These are phyloP conservation scores for Hansenula sp. DNA, from an alignment of 1,139 yeast genomes.

Conservation along the genomic window DNA sequence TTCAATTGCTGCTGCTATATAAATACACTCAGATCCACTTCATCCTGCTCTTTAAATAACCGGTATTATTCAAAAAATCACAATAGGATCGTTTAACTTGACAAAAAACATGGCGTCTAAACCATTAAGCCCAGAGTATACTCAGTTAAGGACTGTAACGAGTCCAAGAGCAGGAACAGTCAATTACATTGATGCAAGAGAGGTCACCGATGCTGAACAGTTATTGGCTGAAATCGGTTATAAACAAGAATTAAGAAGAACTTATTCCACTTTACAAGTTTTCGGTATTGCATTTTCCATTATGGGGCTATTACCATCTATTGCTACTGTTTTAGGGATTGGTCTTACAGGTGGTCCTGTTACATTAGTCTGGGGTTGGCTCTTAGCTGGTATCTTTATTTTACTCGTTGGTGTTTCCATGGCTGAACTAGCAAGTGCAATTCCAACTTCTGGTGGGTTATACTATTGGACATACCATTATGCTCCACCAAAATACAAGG, in stretches of 20 bases:
- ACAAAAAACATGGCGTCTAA: no score
- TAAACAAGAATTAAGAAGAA: constrained; percentile 45
- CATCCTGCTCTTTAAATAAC: no score
- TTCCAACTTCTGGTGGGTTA: constrained; percentile 72
- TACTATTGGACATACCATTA: constrained; percentile 57
- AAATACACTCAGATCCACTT: no score
- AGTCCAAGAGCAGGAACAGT: constrained; percentile 31
- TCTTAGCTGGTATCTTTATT: constrained; percentile 54
- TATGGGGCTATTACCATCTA: constrained; percentile 49
- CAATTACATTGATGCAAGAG: constrained; percentile 2
- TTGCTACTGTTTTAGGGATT: constrained; percentile 33
- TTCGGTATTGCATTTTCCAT: constrained; percentile 49
- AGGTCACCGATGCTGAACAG: neutral
- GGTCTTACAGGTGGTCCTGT: constrained; percentile 51
- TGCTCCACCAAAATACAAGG: constrained; percentile 43
- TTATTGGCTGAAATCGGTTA: constrained; percentile 32
- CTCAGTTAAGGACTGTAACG: constrained; percentile 6
- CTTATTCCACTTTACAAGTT: constrained; percentile 43
- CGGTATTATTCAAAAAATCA: no score
- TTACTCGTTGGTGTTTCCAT: constrained; percentile 58
- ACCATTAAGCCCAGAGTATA: neutral
- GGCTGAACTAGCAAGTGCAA: constrained; percentile 63
- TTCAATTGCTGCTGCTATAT: no score
- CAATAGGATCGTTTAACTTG: no score
- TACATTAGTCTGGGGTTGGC: constrained; percentile 75